A percentile compares a stretch with the other conserved stretches of the same genome.
These are phyloP conservation scores for Backusella sp. DNA, from an alignment of 192 early-diverging fungal genomes.

Conservation along the genomic window DNA sequence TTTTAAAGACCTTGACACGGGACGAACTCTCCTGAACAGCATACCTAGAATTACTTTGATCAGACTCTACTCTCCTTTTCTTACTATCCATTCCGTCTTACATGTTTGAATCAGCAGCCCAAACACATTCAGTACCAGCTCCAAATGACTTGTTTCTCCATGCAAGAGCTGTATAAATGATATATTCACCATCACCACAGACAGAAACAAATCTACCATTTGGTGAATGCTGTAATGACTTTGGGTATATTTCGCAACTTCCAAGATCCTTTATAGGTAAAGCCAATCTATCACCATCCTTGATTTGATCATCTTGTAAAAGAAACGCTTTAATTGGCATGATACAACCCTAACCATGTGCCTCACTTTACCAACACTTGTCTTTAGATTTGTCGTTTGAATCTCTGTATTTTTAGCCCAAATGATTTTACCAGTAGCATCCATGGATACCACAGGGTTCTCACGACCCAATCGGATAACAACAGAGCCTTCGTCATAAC, in stretches of 20 bases:
- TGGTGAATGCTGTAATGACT: constrained; percentile 93
- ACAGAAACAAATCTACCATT: constrained; percentile 99
- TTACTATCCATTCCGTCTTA: background rate
- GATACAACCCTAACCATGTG: background rate
- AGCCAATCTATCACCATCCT: constrained; percentile 89
- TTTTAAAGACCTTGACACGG: constrained; percentile 88
- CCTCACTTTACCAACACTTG: constrained; percentile 49
- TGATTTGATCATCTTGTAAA: constrained; percentile 67
- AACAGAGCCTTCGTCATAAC: constrained; percentile 95
- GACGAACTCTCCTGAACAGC: constrained; percentile 93
- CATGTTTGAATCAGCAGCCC: constrained; percentile 94
- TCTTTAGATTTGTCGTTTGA: constrained; percentile 91
- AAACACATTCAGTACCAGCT: constrained; percentile 91
- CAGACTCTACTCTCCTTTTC: background rate
- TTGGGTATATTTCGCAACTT: constrained; percentile 96
- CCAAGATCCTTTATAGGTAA: constrained; percentile 92
- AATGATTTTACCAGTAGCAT: constrained; percentile 93
- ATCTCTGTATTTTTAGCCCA: constrained; percentile 98
- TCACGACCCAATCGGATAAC: constrained; percentile 93
- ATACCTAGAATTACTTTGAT: constrained; percentile 40
- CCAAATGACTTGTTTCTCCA: constrained; percentile 99
- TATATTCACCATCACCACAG: constrained; percentile 98
- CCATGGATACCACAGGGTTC: constrained; percentile 96
- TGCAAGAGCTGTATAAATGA: constrained; percentile 98
- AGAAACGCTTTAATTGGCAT: background rate